Conservation (phyloP, 208 protist genomes). For the Leishmania gerbilli region DNA sequence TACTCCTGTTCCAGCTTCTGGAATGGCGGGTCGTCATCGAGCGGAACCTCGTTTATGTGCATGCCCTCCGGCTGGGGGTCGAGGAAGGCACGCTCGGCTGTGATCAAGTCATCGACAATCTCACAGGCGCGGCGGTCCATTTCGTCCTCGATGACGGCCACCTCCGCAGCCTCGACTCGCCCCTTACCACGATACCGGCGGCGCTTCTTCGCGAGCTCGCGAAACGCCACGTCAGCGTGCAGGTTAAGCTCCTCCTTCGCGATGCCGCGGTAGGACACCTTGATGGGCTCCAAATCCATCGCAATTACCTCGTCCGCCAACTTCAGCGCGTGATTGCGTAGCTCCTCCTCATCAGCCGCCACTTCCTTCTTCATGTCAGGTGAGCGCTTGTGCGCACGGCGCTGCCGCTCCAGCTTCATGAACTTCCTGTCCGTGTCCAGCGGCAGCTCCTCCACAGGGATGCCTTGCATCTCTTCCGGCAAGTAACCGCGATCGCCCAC, state of each 20-base stretch:
- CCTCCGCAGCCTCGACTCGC: constrained; percentile 46
- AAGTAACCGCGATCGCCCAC: constrained; percentile 46
- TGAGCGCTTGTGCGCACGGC: constrained; percentile 51
- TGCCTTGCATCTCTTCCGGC: constrained; percentile 52
- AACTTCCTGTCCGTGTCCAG: constrained; percentile 74
- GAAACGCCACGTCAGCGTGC: constrained; percentile 64
- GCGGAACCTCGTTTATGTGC: constrained; percentile 71
- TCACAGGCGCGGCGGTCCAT: constrained; percentile 75
- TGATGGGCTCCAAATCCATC: constrained; percentile 59
- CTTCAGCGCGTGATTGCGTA: constrained; percentile 47
- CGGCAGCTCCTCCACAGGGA: constrained; percentile 66
- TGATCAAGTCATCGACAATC: constrained; percentile 81
- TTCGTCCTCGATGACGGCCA: constrained; percentile 68
- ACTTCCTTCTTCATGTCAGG: constrained; percentile 44
- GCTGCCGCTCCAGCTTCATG: constrained; percentile 51
- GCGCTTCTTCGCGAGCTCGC: constrained; percentile 49
- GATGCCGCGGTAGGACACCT: constrained; percentile 63
- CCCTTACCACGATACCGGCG: constrained; percentile 34
- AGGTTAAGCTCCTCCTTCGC: constrained; percentile 73
- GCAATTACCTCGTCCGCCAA: constrained; percentile 64
- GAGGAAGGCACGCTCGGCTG: constrained; percentile 73
- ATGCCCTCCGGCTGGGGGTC: constrained; percentile 86
- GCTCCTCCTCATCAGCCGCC: constrained; percentile 46
- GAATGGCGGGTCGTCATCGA: constrained; percentile 78
- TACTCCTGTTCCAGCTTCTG: constrained; percentile 76